phyloP scores from a whole-genome alignment of 495 filamentous ascomycete species.

The Penicillium cosmopolitanum region DNA sequence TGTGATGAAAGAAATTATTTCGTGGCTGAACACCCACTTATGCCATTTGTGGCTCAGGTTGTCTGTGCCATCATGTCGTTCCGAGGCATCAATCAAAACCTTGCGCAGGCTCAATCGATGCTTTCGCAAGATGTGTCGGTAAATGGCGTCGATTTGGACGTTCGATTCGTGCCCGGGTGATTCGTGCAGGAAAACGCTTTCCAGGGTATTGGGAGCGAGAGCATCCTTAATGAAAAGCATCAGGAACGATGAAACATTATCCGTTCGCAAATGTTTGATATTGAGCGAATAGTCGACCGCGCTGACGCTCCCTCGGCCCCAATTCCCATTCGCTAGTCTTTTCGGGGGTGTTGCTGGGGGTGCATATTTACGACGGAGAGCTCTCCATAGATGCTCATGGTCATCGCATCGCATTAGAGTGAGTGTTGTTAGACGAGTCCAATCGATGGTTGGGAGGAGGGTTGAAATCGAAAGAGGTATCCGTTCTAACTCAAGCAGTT shows the following conservation, averaged over 20 bases:
- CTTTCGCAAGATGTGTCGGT: conserved; percentile 69
- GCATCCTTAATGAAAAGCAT: conserved; percentile 84
- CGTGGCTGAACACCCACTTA: conserved; percentile 78
- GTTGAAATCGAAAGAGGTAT: conserved; percentile 72
- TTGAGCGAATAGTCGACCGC: conserved; percentile 66
- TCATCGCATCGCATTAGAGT: conserved; percentile 81
- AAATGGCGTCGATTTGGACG: conserved; percentile 75
- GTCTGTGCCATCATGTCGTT: conserved; percentile 43
- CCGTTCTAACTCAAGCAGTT: conserved; percentile 83
- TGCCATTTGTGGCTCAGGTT: conserved; percentile 54
- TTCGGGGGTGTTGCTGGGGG: conserved; percentile 46
- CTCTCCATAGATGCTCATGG: conserved; percentile 81
- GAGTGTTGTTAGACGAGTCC: conserved; percentile 73
- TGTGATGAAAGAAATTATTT: conserved; percentile 76
- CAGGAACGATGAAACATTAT: conserved; percentile 75
- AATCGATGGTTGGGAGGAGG: conserved; percentile 75
- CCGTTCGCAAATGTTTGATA: conserved; percentile 81
- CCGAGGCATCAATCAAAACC: conserved; percentile 75
- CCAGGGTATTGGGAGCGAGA: conserved; percentile 80
- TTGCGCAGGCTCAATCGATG: conserved; percentile 77
- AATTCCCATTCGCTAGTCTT: conserved; percentile 20
- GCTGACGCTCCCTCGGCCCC: conserved; percentile 19
- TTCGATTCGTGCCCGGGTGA: conserved; percentile 55
- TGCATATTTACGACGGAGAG: conserved; percentile 70
- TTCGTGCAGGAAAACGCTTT: conserved; percentile 86